Conservation (phyloP, 331 rosid species). For the Pyrus hybrid region DNA sequence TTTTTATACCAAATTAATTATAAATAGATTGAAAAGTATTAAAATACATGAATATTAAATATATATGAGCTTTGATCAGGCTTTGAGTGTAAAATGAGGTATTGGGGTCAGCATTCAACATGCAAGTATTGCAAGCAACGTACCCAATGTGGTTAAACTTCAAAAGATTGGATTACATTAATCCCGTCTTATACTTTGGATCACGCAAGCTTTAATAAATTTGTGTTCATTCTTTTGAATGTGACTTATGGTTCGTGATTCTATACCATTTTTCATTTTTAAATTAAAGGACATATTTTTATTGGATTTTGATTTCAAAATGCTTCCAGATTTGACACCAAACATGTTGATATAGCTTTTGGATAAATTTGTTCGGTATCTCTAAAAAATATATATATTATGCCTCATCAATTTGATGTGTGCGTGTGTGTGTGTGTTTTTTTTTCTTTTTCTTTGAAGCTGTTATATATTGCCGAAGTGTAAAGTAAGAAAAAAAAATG, state of each 20-base stretch:
- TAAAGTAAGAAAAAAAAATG: too few relatives aligned
- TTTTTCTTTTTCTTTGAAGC: too few relatives aligned
- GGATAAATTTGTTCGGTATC: neutral
- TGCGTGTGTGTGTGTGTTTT: too few relatives aligned
- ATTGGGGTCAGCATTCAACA: neutral
- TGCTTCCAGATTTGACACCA: neutral
- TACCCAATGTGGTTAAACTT: neutral
- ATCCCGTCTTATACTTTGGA: neutral
- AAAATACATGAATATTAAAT: neutral
- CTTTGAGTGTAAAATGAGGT: slow-evolving; percentile 10
- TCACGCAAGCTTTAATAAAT: neutral
- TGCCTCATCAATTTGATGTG: too few relatives aligned
- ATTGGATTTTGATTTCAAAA: neutral
- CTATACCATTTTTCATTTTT: neutral
- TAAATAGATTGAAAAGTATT: too few relatives aligned
- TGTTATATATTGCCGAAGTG: too few relatives aligned
- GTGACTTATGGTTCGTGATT: neutral
- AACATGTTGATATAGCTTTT: neutral
- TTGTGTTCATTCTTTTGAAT: neutral
- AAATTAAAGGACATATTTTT: neutral
- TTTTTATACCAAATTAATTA: too few relatives aligned
- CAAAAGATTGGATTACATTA: neutral
- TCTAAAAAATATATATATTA: too few relatives aligned
- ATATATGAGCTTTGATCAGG: neutral
- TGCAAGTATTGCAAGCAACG: neutral